A percentile compares a stretch with the other conserved stretches of the same genome.
phyloP scores from a whole-genome alignment of 345 rosid genomes.

The Pseudoturritis turrita region DNA sequence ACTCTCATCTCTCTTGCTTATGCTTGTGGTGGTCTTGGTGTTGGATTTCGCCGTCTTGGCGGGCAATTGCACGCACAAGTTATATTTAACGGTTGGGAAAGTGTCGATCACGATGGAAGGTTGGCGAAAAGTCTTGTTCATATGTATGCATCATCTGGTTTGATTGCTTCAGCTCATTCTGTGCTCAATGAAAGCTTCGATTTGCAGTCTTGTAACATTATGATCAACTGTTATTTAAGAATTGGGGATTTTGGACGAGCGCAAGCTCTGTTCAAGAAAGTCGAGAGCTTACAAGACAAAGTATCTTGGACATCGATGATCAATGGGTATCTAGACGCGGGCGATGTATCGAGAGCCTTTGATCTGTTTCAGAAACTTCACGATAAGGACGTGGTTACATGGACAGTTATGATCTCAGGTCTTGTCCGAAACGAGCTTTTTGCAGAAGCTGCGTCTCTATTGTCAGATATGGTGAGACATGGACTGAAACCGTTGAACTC shows the following conservation, averaged over 20 bases:
- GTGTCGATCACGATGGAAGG: slow-evolving; percentile 56
- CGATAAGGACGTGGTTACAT: slow-evolving; percentile 45
- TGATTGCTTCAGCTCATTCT: slow-evolving; percentile 47
- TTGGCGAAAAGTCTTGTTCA: slow-evolving; percentile 60
- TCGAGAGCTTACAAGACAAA: slow-evolving; percentile 45
- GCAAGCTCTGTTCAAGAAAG: slow-evolving; percentile 36
- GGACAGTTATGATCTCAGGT: slow-evolving; percentile 76
- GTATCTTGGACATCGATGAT: slow-evolving; percentile 72
- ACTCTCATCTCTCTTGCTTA: slow-evolving; percentile 67
- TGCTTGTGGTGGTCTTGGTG: slow-evolving; percentile 67
- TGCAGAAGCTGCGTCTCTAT: slow-evolving; percentile 48
- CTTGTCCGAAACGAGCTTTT: slow-evolving; percentile 53
- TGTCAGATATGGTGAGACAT: slow-evolving; percentile 53
- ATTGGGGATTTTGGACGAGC: slow-evolving; percentile 44
- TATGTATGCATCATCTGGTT: slow-evolving; percentile 58
- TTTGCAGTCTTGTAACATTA: slow-evolving; percentile 66
- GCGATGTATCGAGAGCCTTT: slow-evolving; percentile 49
- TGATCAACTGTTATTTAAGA: slow-evolving; percentile 54
- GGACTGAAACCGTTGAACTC: slow-evolving; percentile 54
- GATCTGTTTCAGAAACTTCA: slow-evolving; percentile 41
- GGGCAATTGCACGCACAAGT: slow-evolving; percentile 61
- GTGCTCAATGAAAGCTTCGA: slow-evolving; percentile 39
- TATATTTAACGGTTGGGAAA: slow-evolving; percentile 38
- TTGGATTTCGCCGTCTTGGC: slow-evolving; percentile 43
- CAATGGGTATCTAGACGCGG: slow-evolving; percentile 55